Evolutionary conservation across 2,329 filamentous ascomycete genomes (phyloP).

Genomic region (Periconia sp.): DNA sequence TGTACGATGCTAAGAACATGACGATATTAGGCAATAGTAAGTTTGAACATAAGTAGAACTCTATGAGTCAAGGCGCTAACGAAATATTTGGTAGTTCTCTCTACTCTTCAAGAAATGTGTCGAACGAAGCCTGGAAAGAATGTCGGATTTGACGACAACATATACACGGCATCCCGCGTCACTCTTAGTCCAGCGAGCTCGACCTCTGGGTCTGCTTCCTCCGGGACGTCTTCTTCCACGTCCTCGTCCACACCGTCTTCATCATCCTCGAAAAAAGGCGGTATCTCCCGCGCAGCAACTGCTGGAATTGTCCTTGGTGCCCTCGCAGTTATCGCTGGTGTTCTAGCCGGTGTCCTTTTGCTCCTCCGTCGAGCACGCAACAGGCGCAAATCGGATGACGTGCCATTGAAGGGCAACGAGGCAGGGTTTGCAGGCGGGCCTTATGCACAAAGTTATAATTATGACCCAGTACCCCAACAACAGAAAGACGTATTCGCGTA

Average conservation of each 20-base stretch:
- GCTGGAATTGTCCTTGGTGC: slow-evolving; percentile 24
- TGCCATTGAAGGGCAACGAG: too few relatives aligned
- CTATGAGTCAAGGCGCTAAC: background rate
- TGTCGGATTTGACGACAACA: slow-evolving; percentile 17
- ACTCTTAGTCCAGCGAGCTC: slow-evolving; percentile 5
- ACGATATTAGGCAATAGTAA: slow-evolving; percentile 27
- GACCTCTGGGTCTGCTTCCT: slow-evolving; percentile 1
- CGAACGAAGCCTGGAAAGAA: slow-evolving; percentile 21
- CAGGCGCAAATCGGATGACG: slow-evolving; percentile 11
- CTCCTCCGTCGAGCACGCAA: slow-evolving; percentile 20
- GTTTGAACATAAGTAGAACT: background rate
- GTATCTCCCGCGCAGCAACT: slow-evolving; percentile 21
- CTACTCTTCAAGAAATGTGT: slow-evolving; percentile 21
- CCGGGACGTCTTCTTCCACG: slow-evolving; percentile 2
- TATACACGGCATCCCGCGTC: slow-evolving; percentile 24
- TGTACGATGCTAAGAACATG: slow-evolving; percentile 18
- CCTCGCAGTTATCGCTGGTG: slow-evolving; percentile 16
- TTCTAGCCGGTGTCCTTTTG: slow-evolving; percentile 20
- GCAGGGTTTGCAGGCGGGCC: too few relatives aligned
- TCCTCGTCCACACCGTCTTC: background rate
- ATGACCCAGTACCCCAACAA: too few relatives aligned
- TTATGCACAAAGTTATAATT: too few relatives aligned
- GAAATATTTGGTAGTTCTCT: slow-evolving; percentile 13
- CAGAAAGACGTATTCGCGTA: too few relatives aligned
- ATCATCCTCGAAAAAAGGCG: background rate